Base-by-base conservation (phyloP, 371 early-diverging fungal species). In the Syncephalastrum contaminatum region DNA sequence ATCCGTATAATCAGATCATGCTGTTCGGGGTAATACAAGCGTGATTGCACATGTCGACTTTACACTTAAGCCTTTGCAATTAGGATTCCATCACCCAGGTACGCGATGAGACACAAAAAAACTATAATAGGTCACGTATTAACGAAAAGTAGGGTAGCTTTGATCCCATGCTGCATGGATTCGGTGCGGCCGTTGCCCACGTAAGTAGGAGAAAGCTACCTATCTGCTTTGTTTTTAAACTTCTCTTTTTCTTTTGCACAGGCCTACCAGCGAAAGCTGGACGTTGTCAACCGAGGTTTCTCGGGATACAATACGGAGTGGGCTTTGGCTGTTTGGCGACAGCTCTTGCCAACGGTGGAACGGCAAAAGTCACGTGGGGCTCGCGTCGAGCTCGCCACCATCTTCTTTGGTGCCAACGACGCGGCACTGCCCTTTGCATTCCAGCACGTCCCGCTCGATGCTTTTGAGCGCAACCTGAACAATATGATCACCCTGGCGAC, bases 361-460 rank as follows among this genome's bases (percentile, higher is more conserved):
- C 65, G 67, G 20, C 77, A 74, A 53, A 30, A 66, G 12, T 41
- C 63, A 42, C 46, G 63, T 15, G 51, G 60, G 4, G 59, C 82
- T 4, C 62, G 65, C 12, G 67, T 89, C 43, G 65, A 63, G 10
- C 70, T 94, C 24, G 64, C 90, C 51, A 87, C 85, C 18, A 76
- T 95, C 13, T 87, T 92, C 48, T 80, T 91, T 42, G 96, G 96
- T 5, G 86, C 94, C 43, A 95, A 95, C 67, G 96, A 95, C 62
- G 85, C 91, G 0, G 75, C 83, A 4, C 46, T 82, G 6, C 66
- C 73, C n/a, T 65, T 65, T 21, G 61, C 75, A 0, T 44, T 54
- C 5, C 90, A 89, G 40, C 87, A 87, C 56, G 90, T 94, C 0
- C 79, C 89, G 1, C 43, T 94, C 19, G 71, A 67, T 0, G 69